These are phyloP conservation scores for Erodium trifolium DNA, from an alignment of 441 rosid species.

Conservation along the genomic window DNA sequence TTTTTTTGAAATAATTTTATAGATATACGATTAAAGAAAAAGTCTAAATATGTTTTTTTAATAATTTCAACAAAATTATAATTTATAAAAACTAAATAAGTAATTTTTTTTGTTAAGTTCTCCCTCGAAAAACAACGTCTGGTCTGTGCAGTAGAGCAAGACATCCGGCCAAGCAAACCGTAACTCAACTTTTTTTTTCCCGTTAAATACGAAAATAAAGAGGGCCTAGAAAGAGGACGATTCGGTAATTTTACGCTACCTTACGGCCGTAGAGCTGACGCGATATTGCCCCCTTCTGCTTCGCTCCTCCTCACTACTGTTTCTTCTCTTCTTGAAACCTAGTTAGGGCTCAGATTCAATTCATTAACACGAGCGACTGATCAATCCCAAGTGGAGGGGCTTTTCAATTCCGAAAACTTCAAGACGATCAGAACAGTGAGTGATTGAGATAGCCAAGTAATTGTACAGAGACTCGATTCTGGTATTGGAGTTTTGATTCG, in stretches of 20 bases:
- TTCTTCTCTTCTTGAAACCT: not conserved
- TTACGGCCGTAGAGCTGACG: not conserved
- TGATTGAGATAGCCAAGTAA: not conserved
- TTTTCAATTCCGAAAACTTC: not conserved
- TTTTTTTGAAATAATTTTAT: too few species aligned
- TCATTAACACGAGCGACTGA: not conserved
- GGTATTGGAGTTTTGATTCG: not conserved
- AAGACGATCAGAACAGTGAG: not conserved
- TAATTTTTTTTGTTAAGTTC: too few species aligned
- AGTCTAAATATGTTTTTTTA: too few species aligned
- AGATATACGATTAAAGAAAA: too few species aligned
- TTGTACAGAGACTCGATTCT: slow-evolving; percentile 3
- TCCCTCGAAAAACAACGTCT: too few species aligned
- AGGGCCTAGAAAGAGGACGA: not conserved
- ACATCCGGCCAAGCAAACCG: not conserved
- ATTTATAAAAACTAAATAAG: too few species aligned
- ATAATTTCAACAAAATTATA: too few species aligned
- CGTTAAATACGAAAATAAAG: not conserved
- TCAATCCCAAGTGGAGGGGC: not conserved
- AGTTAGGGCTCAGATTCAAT: not conserved
- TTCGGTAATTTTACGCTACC: not conserved
- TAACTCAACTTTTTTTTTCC: not conserved
- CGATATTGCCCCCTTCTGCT: not conserved
- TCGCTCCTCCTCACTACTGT: not conserved
- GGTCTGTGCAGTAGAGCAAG: too few species aligned